Conservation (phyloP, 1,139 yeast genomes). For the Taiozyma sp. region DNA sequence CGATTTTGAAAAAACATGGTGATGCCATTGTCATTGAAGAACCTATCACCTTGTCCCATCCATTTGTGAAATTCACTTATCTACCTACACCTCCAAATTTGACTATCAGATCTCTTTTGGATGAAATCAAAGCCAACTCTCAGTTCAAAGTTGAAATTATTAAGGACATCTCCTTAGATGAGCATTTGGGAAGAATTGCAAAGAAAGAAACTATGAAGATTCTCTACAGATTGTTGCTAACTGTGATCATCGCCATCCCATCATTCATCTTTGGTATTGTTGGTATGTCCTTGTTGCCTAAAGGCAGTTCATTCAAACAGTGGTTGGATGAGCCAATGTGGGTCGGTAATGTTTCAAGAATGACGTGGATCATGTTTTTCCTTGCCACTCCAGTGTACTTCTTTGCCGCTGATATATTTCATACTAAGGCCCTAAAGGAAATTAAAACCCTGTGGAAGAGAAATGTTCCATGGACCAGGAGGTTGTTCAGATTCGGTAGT, state of each 20-base stretch:
- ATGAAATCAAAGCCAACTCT: slow-evolving; percentile 41
- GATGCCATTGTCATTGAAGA: slow-evolving; percentile 50
- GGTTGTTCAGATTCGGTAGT: slow-evolving; percentile 68
- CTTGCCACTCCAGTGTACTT: slow-evolving; percentile 72
- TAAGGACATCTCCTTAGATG: slow-evolving; percentile 57
- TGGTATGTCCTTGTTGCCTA: slow-evolving; percentile 58
- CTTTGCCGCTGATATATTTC: slow-evolving; percentile 72
- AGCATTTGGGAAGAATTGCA: slow-evolving; percentile 51
- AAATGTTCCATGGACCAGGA: slow-evolving; percentile 49
- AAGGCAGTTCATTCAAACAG: slow-evolving; percentile 35
- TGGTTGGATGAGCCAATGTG: slow-evolving; percentile 63
- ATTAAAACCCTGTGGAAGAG: slow-evolving; percentile 51
- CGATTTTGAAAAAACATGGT: slow-evolving; percentile 48
- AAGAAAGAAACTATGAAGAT: slow-evolving; percentile 44
- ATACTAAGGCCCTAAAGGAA: slow-evolving; percentile 59
- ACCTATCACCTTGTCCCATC: slow-evolving; percentile 49
- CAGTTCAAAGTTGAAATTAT: slow-evolving; percentile 51
- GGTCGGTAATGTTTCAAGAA: slow-evolving; percentile 59
- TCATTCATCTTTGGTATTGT: slow-evolving; percentile 67
- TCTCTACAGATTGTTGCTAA: slow-evolving; percentile 41
- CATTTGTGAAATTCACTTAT: slow-evolving; percentile 60
- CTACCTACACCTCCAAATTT: slow-evolving; percentile 48
- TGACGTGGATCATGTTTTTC: slow-evolving; percentile 61
- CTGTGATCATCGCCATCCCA: slow-evolving; percentile 57
- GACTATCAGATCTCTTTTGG: slow-evolving; percentile 50